Percentiles rank a stretch among this genome's conserved stretches.
Conservation (phyloP, 768 basidiomycete genomes). For the Terana coerulea region DNA sequence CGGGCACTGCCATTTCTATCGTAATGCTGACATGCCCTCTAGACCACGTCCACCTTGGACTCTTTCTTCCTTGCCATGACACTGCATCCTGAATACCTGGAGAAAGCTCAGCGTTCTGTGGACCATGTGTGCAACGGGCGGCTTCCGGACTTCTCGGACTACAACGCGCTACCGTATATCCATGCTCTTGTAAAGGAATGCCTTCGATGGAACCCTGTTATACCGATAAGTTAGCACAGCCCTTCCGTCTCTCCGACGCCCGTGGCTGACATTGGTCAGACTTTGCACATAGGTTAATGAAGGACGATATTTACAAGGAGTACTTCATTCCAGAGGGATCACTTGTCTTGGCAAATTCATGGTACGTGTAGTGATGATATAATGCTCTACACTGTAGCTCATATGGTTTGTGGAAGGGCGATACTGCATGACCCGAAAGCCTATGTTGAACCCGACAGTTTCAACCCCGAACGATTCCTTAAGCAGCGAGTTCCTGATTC, state of each 20-base stretch:
- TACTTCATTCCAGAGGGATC: slow-evolving; percentile 3
- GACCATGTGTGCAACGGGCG: slow-evolving; percentile 8
- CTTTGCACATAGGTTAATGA: not conserved
- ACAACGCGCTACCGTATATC: slow-evolving; percentile 21
- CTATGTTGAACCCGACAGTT: slow-evolving; percentile 14
- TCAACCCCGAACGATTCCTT: slow-evolving; percentile 13
- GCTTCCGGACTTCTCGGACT: slow-evolving; percentile 23
- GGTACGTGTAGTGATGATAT: slow-evolving; percentile 1
- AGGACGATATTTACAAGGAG: slow-evolving; percentile 23
- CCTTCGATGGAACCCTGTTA: slow-evolving; percentile 13
- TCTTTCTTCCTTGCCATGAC: slow-evolving; percentile 11
- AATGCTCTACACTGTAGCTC: too few relatives aligned
- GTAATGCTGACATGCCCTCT: not conserved
- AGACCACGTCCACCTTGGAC: not conserved
- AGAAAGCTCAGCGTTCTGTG: slow-evolving; percentile 10
- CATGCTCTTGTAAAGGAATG: slow-evolving; percentile 32
- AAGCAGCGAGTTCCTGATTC: not conserved
- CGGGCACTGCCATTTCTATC: not conserved
- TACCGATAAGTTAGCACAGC: slow-evolving; percentile 1
- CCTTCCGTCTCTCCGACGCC: not conserved
- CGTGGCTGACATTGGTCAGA: not conserved
- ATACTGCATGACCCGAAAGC: slow-evolving; percentile 14
- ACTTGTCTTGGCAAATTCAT: not conserved
- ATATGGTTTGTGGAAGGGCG: slow-evolving; percentile 10
- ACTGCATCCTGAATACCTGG: slow-evolving; percentile 9